phyloP scores from a whole-genome alignment of 2,329 filamentous ascomycete species.

The Colletotrichum sublineola region DNA sequence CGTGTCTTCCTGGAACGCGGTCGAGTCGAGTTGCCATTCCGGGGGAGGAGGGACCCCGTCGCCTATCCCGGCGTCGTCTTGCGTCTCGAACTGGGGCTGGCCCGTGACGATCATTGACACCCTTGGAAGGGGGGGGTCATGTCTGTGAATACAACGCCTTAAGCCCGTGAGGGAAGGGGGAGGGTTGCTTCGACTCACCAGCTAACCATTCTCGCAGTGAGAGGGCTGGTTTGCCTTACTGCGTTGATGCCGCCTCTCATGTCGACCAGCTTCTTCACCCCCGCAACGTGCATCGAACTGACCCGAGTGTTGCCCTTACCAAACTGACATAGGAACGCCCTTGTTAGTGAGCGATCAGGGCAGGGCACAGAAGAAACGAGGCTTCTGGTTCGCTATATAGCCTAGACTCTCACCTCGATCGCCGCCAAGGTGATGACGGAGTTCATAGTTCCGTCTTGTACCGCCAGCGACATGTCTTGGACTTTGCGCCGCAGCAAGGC shows the following conservation, averaged over 20 bases:
- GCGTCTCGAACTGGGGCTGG: constrained; percentile 64
- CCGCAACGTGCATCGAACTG: constrained; percentile 63
- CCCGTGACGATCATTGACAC: constrained; percentile 69
- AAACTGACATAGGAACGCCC: constrained; percentile 51
- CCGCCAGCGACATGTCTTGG: constrained; percentile 58
- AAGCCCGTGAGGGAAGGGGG: background rate
- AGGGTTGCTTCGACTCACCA: constrained; percentile 55
- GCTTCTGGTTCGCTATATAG: fast-evolving
- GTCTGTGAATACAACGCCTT: background rate
- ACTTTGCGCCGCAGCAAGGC: constrained; percentile 65
- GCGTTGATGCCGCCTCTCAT: constrained; percentile 64
- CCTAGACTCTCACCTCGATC: constrained; percentile 62
- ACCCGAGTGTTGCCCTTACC: constrained; percentile 64
- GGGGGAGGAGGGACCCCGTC: constrained; percentile 62
- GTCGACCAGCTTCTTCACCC: constrained; percentile 62
- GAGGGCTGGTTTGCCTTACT: constrained; percentile 62
- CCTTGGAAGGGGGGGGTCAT: constrained; percentile 51
- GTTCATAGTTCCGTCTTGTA: constrained; percentile 68
- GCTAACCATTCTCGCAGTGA: constrained; percentile 67
- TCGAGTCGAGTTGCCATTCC: constrained; percentile 59
- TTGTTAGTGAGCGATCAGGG: background rate
- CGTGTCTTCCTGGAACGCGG: constrained; percentile 23
- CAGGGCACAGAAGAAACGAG: background rate
- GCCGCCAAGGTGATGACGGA: constrained; percentile 69
- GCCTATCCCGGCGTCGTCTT: constrained; percentile 63